Conservation (phyloP, 164 flowering plant species). For the Chimonanthus salicifolius region DNA sequence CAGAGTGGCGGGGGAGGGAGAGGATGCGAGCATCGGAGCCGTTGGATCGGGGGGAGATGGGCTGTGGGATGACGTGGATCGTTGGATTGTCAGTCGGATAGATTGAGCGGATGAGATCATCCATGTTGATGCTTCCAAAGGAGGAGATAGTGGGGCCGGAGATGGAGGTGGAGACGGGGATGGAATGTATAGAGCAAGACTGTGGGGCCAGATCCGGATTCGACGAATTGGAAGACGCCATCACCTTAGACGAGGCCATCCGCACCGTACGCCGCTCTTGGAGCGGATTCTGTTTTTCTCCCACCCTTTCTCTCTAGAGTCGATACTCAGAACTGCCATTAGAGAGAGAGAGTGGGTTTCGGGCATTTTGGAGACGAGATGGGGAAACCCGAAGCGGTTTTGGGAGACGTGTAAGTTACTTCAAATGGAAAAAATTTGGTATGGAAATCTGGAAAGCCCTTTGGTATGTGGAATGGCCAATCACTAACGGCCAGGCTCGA, state of each 20-base stretch:
- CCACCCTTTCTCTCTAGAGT: neutral
- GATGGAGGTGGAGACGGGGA: neutral
- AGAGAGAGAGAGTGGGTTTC: neutral
- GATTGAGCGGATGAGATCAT: constrained; percentile 36
- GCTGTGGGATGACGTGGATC: constrained; percentile 15
- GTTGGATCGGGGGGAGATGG: neutral
- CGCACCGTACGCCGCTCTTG: neutral
- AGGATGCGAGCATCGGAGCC: neutral
- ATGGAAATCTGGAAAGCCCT: too few species aligned
- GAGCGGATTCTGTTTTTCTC: neutral
- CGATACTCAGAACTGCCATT: neutral
- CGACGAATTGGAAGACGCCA: constrained; percentile 22
- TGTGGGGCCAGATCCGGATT: constrained; percentile 47
- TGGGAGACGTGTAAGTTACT: neutral
- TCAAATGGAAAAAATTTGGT: neutral
- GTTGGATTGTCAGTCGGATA: constrained; percentile 23
- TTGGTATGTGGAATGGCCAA: too few species aligned
- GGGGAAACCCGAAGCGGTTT: neutral
- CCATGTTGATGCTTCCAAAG: constrained; percentile 16
- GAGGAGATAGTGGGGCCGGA: neutral
- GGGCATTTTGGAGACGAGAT: neutral
- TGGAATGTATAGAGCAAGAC: constrained; percentile 23
- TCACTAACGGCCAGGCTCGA: too few species aligned
- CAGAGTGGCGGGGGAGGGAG: neutral
- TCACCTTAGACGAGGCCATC: constrained; percentile 15